These are phyloP conservation scores for Juncus inflexus DNA, from an alignment of 176 grass and related monocot species.

Conservation along the genomic window DNA sequence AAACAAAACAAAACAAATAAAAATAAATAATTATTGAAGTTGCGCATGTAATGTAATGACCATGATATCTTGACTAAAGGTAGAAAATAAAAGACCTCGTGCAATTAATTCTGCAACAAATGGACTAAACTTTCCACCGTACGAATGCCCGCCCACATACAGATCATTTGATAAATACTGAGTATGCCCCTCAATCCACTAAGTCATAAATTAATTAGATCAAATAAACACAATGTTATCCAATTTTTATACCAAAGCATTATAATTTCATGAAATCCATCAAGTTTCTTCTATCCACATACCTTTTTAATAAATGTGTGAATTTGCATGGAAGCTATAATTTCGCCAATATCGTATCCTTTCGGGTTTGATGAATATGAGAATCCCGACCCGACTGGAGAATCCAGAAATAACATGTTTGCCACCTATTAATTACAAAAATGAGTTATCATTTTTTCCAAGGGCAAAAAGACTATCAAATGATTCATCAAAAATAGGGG, in stretches of 20 bases:
- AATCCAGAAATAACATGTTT: constrained; percentile 56
- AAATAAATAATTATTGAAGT: no score
- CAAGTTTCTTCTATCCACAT: no score
- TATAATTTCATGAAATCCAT: not conserved
- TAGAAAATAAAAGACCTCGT: constrained; percentile 33
- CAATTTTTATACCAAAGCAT: not conserved
- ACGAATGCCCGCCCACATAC: constrained; percentile 57
- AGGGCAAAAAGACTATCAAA: constrained; percentile 2
- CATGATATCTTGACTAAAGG: no score
- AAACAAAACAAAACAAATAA: not conserved
- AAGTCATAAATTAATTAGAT: not conserved
- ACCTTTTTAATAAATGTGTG: constrained; percentile 33
- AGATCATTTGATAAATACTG: constrained; percentile 40
- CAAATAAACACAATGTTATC: not conserved
- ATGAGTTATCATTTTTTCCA: not conserved
- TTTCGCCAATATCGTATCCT: constrained; percentile 45
- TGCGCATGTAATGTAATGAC: no score
- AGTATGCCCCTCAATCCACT: constrained; percentile 58
- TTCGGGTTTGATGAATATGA: constrained; percentile 36
- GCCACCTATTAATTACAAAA: constrained; percentile 31
- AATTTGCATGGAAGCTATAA: constrained; percentile 34
- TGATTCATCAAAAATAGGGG: not conserved
- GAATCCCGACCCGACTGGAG: constrained; percentile 60
- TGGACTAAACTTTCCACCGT: constrained; percentile 40
- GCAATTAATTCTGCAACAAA: constrained; percentile 32